Evolutionary conservation across 371 early-diverging fungal species (phyloP).

Genomic region (Globomyces sp.): DNA sequence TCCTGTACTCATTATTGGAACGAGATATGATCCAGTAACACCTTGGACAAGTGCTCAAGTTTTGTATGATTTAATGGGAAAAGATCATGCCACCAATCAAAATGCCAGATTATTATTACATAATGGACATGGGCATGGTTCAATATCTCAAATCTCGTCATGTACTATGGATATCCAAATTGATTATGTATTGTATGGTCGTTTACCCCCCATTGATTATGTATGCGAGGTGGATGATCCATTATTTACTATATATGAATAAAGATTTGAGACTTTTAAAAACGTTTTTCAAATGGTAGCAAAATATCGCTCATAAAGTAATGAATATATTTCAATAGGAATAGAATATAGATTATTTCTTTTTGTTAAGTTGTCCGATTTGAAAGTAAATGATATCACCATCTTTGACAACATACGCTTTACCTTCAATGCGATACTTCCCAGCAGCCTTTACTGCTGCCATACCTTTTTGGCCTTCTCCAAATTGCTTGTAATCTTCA

Average conservation of each 20-base stretch:
- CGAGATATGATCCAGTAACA: slow-evolving; percentile 40
- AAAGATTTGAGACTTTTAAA: too few species aligned
- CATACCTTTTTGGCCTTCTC: slow-evolving; percentile 60
- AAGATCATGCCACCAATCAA: slow-evolving; percentile 16
- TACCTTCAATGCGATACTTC: slow-evolving; percentile 90
- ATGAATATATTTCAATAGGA: too few species aligned
- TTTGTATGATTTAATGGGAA: slow-evolving; percentile 24
- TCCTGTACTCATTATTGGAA: slow-evolving; percentile 37
- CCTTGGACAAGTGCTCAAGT: slow-evolving; percentile 27
- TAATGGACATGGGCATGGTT: slow-evolving; percentile 37
- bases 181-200: too few species aligned
- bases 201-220: too few species aligned
- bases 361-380: slow-evolving; percentile 16
- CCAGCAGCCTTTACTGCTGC: slow-evolving; percentile 90
- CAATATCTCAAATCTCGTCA: slow-evolving; percentile 22
- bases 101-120: slow-evolving; percentile 25
- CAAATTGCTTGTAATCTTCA: slow-evolving; percentile 73
- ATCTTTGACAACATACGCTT: slow-evolving; percentile 93
- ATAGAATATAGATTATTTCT: slow-evolving; percentile 6
- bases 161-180: slow-evolving; percentile 17
- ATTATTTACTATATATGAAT: too few species aligned
- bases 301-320: too few species aligned
- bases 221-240: too few species aligned
- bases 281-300: too few species aligned
- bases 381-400: slow-evolving; percentile 71